phyloP scores from a whole-genome alignment of 2,329 filamentous ascomycete genomes.

The Bimuria novae-zelandiae region DNA sequence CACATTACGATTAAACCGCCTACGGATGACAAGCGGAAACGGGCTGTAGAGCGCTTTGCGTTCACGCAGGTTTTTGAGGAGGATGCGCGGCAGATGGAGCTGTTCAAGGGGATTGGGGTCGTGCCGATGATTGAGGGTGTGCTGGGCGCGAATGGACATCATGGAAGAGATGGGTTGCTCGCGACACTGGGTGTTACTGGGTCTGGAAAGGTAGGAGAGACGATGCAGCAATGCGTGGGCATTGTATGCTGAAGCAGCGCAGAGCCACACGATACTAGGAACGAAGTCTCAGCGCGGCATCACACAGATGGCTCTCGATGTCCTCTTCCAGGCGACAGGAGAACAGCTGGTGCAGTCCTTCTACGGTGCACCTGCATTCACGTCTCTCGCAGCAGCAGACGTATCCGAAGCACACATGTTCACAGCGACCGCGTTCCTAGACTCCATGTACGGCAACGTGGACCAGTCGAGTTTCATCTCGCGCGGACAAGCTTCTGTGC shows the following conservation, averaged over 20 bases:
- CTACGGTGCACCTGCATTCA: conserved; percentile 64
- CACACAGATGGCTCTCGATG: conserved; percentile 87
- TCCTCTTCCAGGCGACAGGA: conserved; percentile 82
- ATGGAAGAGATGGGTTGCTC: conserved; percentile 85
- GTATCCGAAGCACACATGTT: conserved; percentile 79
- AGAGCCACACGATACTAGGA: conserved; percentile 96
- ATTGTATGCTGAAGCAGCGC: conserved; percentile 14
- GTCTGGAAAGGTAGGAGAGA: conserved; percentile 80
- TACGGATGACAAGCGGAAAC: conserved; percentile 78
- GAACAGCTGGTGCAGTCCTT: conserved; percentile 68
- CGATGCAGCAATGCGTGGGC: neutral
- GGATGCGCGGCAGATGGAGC: conserved; percentile 77
- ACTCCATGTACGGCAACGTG: conserved; percentile 74
- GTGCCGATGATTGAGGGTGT: conserved; percentile 79
- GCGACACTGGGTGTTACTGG: conserved; percentile 94
- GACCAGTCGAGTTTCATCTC: conserved; percentile 57
- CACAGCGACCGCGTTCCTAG: conserved; percentile 76
- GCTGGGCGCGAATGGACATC: conserved; percentile 70
- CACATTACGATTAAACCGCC: conserved; percentile 64
- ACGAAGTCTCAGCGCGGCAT: conserved; percentile 84
- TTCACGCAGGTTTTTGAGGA: conserved; percentile 96
- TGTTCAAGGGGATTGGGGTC: conserved; percentile 82
- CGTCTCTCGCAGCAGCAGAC: conserved; percentile 77
- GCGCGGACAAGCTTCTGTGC: conserved; percentile 53
- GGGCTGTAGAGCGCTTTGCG: conserved; percentile 89